A percentile compares a stretch with the other conserved stretches of the same genome.
Conservation (phyloP, 2,329 filamentous ascomycete species). For the Venturiaceae sp. region DNA sequence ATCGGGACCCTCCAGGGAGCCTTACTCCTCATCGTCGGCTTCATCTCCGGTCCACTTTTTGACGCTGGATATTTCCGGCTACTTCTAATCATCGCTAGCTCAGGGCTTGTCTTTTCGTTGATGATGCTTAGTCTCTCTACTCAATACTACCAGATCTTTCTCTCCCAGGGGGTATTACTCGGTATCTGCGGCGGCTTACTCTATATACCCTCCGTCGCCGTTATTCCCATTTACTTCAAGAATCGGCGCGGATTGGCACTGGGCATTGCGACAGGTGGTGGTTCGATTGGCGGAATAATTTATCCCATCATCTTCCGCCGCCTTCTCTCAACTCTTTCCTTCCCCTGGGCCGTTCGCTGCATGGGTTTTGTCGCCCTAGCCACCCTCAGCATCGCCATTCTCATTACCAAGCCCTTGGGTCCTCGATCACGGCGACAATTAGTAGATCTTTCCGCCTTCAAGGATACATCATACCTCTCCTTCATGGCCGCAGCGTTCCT, state of each 20-base stretch:
- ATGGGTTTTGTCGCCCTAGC: not conserved
- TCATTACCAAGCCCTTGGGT: too few species aligned
- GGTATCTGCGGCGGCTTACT: not conserved
- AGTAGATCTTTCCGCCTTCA: too few species aligned
- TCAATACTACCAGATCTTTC: conserved; percentile 44
- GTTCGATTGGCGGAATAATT: not conserved
- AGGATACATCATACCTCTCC: too few species aligned
- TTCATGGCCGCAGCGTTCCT: too few species aligned
- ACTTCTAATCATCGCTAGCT: conserved; percentile 59
- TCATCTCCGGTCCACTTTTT: not conserved
- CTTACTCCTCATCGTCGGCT: not conserved
- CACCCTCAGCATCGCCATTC: not conserved
- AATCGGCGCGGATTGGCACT: not conserved
- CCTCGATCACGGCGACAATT: too few species aligned
- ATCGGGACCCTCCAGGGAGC: not conserved
- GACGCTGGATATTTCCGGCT: conserved; percentile 28
- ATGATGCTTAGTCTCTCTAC: conserved; percentile 58
- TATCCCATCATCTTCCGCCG: not conserved
- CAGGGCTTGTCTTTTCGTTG: conserved; percentile 52
- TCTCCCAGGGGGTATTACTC: conserved; percentile 43
- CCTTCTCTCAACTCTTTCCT: not conserved
- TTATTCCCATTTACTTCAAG: not conserved
- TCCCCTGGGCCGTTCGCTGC: not conserved
- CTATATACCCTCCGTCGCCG: not conserved
- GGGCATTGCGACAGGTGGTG: not conserved